Evolutionary conservation across 805 yeast species (phyloP).

Genomic region (Spathaspora passalidarum): DNA sequence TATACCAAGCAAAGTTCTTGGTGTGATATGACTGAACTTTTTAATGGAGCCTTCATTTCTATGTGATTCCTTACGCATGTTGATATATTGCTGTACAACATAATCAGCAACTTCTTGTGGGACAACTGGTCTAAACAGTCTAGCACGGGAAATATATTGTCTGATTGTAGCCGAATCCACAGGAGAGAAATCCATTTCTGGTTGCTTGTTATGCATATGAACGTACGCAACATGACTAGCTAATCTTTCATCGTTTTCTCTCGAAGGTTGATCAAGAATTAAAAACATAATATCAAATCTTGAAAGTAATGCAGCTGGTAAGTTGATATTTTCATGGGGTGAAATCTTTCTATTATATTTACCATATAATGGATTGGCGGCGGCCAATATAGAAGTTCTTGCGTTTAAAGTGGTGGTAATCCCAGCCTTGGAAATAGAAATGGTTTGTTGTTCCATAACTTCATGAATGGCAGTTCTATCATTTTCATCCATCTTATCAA

Average conservation of each 20-base stretch:
- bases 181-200: conserved; percentile 71
- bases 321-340: conserved; percentile 91
- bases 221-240: conserved; percentile 95
- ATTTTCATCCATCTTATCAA: conserved; percentile 96
- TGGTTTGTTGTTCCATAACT: conserved; percentile 99
- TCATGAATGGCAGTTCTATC: conserved; percentile 98
- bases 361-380: conserved; percentile 97
- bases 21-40: conserved; percentile 90
- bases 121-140: conserved; percentile 80
- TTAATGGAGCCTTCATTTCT: conserved; percentile 69
- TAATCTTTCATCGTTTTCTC: conserved; percentile 76
- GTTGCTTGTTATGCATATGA: conserved; percentile 90
- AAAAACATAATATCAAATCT: conserved; percentile 90
- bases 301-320: conserved; percentile 94
- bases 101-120: conserved; percentile 82
- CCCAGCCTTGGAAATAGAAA: conserved; percentile 96
- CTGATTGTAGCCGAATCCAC: conserved; percentile 77
- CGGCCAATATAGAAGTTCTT: conserved; percentile 91
- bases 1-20: conserved; percentile 89
- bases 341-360: conserved; percentile 87
- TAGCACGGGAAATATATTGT: conserved; percentile 83
- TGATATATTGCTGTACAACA: conserved; percentile 81
- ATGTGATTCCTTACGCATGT: conserved; percentile 89
- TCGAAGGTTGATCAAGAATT: conserved; percentile 78
- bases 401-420: conserved; percentile 95